Percentiles rank a stretch among this genome's conserved stretches.
phyloP scores from a whole-genome alignment of 192 early-diverging fungal genomes.

The Coemansia sp. region DNA sequence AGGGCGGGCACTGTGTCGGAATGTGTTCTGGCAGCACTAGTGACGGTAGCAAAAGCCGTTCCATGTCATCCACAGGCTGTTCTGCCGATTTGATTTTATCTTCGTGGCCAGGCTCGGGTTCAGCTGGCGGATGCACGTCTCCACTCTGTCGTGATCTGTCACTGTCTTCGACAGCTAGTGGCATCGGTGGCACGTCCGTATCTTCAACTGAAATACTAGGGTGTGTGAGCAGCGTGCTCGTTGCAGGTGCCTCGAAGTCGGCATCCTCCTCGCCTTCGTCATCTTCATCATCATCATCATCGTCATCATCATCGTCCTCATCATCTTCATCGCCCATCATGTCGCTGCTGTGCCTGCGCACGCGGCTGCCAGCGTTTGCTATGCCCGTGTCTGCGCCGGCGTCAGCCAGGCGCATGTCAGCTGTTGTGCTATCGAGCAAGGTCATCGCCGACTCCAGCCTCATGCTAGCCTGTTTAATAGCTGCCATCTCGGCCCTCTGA shows the following conservation, averaged over 20 bases:
- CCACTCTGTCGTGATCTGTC: neutral
- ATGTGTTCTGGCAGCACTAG: slow-evolving; percentile 28
- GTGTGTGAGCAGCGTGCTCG: slow-evolving; percentile 6
- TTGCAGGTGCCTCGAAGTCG: slow-evolving; percentile 44
- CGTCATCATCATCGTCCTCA: slow-evolving; percentile 3
- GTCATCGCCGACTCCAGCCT: no score
- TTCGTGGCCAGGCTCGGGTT: neutral
- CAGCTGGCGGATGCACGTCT: neutral
- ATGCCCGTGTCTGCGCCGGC: neutral
- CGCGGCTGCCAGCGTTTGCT: neutral
- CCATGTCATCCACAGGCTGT: slow-evolving; percentile 12
- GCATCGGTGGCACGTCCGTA: neutral
- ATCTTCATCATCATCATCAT: slow-evolving; percentile 4
- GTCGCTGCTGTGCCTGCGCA: neutral
- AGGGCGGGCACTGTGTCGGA: slow-evolving; percentile 37
- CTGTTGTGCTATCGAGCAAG: neutral
- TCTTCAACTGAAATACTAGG: neutral
- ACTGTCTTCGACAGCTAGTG: neutral
- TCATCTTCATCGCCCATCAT: slow-evolving; percentile 8
- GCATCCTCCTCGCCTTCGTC: slow-evolving; percentile 41
- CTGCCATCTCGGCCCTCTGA: neutral
- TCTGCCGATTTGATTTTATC: neutral
- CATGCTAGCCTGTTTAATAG: neutral
- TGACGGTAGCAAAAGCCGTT: slow-evolving; percentile 22
- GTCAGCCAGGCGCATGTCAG: neutral